Evolutionary conservation across 805 yeast genomes (phyloP).

Genomic region (Candida fluviatilis): DNA sequence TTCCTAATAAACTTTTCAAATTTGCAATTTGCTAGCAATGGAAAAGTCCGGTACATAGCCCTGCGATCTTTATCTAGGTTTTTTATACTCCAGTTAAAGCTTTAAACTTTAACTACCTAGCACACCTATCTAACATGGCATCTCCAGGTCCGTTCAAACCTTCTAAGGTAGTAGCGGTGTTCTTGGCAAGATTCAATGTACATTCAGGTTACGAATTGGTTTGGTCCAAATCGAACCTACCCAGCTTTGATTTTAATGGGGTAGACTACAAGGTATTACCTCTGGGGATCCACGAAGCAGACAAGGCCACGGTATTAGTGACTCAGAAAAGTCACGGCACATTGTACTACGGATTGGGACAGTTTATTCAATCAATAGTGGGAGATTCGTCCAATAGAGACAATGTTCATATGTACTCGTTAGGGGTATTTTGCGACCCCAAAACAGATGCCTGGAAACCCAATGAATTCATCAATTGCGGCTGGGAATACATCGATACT

Average conservation of each 20-base stretch:
- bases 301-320: conserved; percentile 25
- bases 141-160: conserved; percentile 9
- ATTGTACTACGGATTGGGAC: conserved; percentile 32
- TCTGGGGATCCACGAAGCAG: conserved; percentile 36
- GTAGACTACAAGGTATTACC: conserved; percentile 38
- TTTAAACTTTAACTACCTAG: too few species aligned
- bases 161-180: conserved; percentile 28
- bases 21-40: too few species aligned
- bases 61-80: too few species aligned
- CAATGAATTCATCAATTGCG: conserved; percentile 28
- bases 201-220: conserved; percentile 32
- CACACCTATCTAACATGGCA: too few species aligned
- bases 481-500: conserved; percentile 34
- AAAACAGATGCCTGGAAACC: conserved; percentile 27
- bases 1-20: too few species aligned
- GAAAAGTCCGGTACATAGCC: too few species aligned
- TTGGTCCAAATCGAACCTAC: conserved; percentile 26
- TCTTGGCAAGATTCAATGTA: conserved; percentile 33
- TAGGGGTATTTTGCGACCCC: conserved; percentile 35
- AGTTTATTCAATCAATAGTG: not conserved
- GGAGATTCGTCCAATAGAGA: conserved; percentile 15
- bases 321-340: conserved; percentile 21
- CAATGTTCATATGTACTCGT: conserved; percentile 34
- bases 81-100: too few species aligned
- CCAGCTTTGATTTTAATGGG: conserved; percentile 21